A percentile compares a stretch with the other conserved stretches of the same genome.
Conservation (phyloP, 169 alveolate genomes). For the Prorocentrum cordatum region DNA sequence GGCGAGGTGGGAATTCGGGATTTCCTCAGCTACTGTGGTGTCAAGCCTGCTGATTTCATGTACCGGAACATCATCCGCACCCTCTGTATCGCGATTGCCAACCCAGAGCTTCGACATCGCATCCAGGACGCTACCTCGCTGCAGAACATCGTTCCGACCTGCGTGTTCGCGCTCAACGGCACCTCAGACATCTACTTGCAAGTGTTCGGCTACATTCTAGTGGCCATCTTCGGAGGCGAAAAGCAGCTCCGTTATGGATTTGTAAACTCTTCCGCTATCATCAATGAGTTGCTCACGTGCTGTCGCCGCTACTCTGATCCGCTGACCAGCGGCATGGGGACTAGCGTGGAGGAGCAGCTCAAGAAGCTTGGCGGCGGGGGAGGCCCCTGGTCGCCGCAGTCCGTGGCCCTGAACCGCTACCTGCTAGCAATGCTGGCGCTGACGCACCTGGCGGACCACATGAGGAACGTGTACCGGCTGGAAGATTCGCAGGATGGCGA, state of each 20-base stretch:
- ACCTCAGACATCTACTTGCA: not conserved
- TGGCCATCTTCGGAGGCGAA: not conserved
- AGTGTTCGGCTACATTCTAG: not conserved
- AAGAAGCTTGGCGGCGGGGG: not conserved
- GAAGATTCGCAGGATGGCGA: not conserved
- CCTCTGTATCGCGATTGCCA: constrained; percentile 27
- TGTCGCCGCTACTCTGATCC: not conserved
- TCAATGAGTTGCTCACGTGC: not conserved
- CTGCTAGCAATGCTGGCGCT: not conserved
- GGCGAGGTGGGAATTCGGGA: constrained; percentile 2
- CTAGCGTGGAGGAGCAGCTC: no score
- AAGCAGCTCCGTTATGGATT: not conserved
- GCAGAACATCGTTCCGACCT: constrained; percentile 26
- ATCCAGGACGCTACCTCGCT: constrained; percentile 2
- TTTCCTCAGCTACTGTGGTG: constrained; percentile 21
- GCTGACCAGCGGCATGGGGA: not conserved
- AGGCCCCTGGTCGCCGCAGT: not conserved
- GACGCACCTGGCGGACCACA: not conserved
- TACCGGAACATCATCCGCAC: constrained; percentile 44
- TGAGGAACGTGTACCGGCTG: not conserved
- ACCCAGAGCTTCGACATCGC: constrained; percentile 29
- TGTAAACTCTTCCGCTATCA: not conserved
- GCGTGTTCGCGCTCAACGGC: constrained; percentile 25
- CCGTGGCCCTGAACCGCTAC: not conserved
- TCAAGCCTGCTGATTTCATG: constrained; percentile 59